Conservation (phyloP, 2,329 filamentous ascomycete species). For the Colletotrichum australisinense region DNA sequence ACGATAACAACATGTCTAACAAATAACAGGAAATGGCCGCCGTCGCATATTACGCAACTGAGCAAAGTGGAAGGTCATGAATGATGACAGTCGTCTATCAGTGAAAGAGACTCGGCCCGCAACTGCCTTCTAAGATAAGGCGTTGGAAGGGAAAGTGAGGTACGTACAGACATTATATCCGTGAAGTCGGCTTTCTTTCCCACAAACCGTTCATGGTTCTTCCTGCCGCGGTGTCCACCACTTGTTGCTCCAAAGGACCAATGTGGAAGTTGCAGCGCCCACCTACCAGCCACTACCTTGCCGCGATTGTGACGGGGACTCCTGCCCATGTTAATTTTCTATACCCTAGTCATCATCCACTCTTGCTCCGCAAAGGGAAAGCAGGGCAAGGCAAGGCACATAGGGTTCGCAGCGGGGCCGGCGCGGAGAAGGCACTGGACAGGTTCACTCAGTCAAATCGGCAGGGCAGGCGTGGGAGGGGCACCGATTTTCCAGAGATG, state of each 20-base stretch:
- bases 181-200: not conserved
- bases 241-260: not conserved
- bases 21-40: no score
- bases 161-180: not conserved
- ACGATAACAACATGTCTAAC: not conserved
- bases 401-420: conserved; percentile 12
- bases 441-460: not conserved
- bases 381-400: conserved; percentile 6
- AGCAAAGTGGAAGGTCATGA: no score
- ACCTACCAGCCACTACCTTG: conserved; percentile 1
- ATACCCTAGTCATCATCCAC: not conserved
- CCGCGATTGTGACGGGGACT: not conserved
- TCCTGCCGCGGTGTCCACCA: not conserved
- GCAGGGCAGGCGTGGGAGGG: not conserved
- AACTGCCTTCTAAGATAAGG: not conserved
- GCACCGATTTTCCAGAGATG: not conserved
- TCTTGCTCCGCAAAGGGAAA: not conserved
- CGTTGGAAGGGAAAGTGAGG: not conserved
- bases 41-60: no score
- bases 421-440: conserved; percentile 2
- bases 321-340: not conserved
- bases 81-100: not conserved
- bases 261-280: not conserved
- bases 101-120: not conserved
- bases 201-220: not conserved